Base-by-base conservation (phyloP, 768 basidiomycete genomes). In the Hypsizygus marmoreus region DNA sequence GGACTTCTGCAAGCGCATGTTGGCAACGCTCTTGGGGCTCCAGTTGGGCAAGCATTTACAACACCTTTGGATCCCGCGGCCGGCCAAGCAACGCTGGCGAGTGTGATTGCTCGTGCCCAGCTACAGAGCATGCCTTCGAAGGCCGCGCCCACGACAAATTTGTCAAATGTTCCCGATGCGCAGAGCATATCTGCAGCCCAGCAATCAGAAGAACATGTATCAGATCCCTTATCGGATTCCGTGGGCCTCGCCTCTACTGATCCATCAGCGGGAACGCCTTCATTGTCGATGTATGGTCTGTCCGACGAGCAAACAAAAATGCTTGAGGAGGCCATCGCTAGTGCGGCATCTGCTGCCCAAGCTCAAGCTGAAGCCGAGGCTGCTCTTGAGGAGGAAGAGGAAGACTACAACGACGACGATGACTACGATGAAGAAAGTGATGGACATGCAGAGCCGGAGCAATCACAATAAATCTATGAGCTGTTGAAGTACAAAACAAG, bases 321-420 rank as follows among this genome's bases (percentile, higher is more conserved):
- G 51, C 68, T 90, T 12, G 85, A 88, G 59, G 76, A 82, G 50
- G 87, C 87, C 0, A 88, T 90, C 38, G 82, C 84, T 20, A 85
- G 75, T 55, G 87, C 87, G 1, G 83, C 88, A 8, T 78, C 78
- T 26, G 84, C 84, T 24, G 87, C 87, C 1, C 86, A 87, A 53
- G 82, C 85, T 14, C 86, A 87, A 55, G 87, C 87, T 0, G 87
- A 89, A 52, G 88, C 86, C 0, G 86, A 89, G 53, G 86, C 86
- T 3, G 84, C 84, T 0, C 59, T 85, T 42, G 87, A 88, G 59
- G 86, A 87, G 56, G 81, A 85, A 49, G 81, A 79, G 28, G 82
- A 84, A 8, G 74, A 71, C 1, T 69, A 75, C 22, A 69, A 68
- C 13, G 68, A 73, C 28, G 73, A 69, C 4, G 72, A 72, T 14